Base-by-base conservation (phyloP, 176 grass and related monocot genomes). In the Oryza meyeriana region DNA sequence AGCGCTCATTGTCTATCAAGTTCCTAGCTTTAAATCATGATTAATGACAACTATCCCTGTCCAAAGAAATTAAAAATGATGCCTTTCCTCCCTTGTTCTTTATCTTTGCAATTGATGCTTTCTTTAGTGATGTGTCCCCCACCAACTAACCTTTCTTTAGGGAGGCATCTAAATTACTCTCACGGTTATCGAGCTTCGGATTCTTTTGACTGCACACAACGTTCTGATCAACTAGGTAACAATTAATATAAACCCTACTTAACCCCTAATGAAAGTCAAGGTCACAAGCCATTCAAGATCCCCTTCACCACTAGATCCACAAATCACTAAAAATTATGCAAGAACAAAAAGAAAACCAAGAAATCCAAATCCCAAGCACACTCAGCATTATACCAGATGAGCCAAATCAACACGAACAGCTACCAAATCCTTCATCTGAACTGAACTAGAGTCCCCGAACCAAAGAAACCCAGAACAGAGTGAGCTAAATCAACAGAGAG, bases 221-320 rank as follows among this genome's bases (percentile, higher is more conserved):
- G 87, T 85, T 82, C 71, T 76, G 47, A 33, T 71, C 61, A 39
- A 35, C 28, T 58, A 47, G 72, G 69, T 85, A 78, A 58, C 16
- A 64, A 34, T 82, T 82, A 78, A 89, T 81, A 42, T 67, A 85
- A 89, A 85, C 78, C 78, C 77, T 71, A 89, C 72, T n/a, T 89
- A 89, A 85, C 20, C 83, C 88, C 83, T 41, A 20, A 57, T 55
- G 50, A 9, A 84, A 66, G 83, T 89, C 88, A 89, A 85, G 65
- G 78, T 30, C 58, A 16, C 58, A n/a, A 77, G 1, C 41, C 29
- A 10, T 27, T 41, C 65, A 11, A 89, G 87, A 85, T 77, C 77
- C 77, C 42, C 35, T 81, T 59, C 66, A 57, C 22, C 27, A n/a
- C 17, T 66, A 64, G 78, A 85, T 85, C 78, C 58, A 69, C 57